Percentiles rank a stretch among this genome's conserved stretches.
These are phyloP conservation scores for Termitomyces sp. DNA, from an alignment of 768 basidiomycete genomes.

Conservation along the genomic window DNA sequence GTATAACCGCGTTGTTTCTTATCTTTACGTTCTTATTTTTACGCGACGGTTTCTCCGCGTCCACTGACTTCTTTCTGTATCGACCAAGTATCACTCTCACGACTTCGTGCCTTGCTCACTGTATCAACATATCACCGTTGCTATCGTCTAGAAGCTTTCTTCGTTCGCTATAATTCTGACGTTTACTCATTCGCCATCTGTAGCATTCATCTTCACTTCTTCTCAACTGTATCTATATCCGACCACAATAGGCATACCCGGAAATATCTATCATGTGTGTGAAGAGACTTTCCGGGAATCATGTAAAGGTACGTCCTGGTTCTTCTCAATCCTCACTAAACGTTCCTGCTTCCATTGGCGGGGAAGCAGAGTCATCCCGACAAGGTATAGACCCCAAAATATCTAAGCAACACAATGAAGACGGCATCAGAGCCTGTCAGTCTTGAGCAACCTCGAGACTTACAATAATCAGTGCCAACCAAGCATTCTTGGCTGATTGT, in stretches of 20 bases:
- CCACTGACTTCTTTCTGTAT: slow-evolving; percentile 8
- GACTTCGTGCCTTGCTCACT: slow-evolving; percentile 10
- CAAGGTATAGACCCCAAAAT: slow-evolving; percentile 45
- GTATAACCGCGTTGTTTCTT: neutral
- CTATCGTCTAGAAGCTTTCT: slow-evolving; percentile 17
- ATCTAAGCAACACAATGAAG: slow-evolving; percentile 27
- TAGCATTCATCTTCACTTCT: slow-evolving; percentile 8
- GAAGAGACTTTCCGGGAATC: neutral
- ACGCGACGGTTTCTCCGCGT: slow-evolving; percentile 1
- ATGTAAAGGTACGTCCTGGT: slow-evolving; percentile 14
- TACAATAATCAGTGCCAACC: slow-evolving; percentile 45
- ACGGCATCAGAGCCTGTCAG: neutral
- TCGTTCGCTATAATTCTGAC: slow-evolving; percentile 20
- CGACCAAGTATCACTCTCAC: neutral
- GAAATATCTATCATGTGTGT: neutral
- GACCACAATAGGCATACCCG: slow-evolving; percentile 5
- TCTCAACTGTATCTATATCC: slow-evolving; percentile 23
- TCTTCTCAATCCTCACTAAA: slow-evolving; percentile 19
- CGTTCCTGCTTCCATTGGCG: slow-evolving; percentile 44
- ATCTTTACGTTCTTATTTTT: neutral
- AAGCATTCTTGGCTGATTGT: slow-evolving; percentile 40
- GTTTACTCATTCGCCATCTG: slow-evolving; percentile 7
- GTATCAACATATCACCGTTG: slow-evolving; percentile 16
- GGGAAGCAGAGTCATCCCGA: slow-evolving; percentile 44
- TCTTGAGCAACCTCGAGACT: slow-evolving; percentile 15